A percentile compares a stretch with the other conserved stretches of the same genome.
Conservation (phyloP, 306 rosid genomes). For the Purshia tridentata region DNA sequence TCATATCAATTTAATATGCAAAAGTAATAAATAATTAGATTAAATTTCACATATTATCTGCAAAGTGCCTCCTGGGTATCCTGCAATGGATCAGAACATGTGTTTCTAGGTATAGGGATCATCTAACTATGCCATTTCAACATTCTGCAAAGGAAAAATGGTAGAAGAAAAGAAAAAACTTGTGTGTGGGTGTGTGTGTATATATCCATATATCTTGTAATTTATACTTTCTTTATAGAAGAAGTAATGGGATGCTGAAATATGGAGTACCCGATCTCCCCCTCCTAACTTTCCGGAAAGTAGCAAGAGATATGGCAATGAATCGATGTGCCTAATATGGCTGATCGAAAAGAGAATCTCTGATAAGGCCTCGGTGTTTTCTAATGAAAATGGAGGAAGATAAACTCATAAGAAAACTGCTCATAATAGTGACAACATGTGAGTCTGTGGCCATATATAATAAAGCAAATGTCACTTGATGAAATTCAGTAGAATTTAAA, state of each 20-base stretch:
- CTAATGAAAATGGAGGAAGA: background rate
- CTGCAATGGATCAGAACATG: background rate
- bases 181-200: too few species aligned
- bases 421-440: background rate
- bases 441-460: background rate
- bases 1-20: background rate
- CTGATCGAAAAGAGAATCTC: slow-evolving; percentile 1
- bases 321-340: background rate
- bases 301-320: background rate
- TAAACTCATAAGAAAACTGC: too few species aligned
- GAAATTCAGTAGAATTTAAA: background rate
- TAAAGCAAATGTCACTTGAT: background rate
- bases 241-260: background rate
- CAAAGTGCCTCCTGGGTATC: too few species aligned
- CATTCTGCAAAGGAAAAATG: too few species aligned
- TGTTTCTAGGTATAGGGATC: background rate
- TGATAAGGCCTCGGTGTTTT: background rate
- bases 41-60: too few species aligned
- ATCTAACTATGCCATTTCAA: background rate
- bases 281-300: background rate
- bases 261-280: background rate
- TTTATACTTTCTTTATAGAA: background rate
- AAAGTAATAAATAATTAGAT: too few species aligned
- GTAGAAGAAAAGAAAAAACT: too few species aligned
- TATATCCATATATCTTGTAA: background rate